Evolutionary conservation across 345 rosid genomes (phyloP), one percentile per base, ranked within the genome.

Genomic region (Pistacia atlantica): DNA sequence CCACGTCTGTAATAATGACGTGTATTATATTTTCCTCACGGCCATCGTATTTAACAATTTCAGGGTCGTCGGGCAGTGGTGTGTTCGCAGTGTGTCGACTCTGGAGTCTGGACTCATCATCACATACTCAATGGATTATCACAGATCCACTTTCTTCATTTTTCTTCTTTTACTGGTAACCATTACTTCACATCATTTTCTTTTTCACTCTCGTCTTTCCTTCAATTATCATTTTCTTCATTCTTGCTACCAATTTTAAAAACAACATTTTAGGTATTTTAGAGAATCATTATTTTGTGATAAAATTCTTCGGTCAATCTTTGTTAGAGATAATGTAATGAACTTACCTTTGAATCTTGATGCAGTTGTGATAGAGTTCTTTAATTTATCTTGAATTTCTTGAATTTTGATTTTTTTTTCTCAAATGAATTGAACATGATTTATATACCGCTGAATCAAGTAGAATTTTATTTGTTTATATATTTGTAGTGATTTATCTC

Each of bases 121-220:
- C 31, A 35, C 14, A 69, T 16, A 9, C 38, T 25, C 9, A 14
- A 73, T 73, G 76, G 55, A 73, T 12, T 48, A 51, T 61, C 59
- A 14, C 63, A 61, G 76, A 71, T 57, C 75, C 62, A 4, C 57
- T 18, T 14, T 61, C 37, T 73, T 62, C 48, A 4, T 65, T 73
- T 73, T 31, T 16, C 8, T 73, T 73, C 33, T 73, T 49, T 49
- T 73, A 17, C 6, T 62, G 60, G 76, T 73, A 73, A 62, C 67
- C 56, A 4, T 4, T 38, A 9, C 70, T 10, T 28, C 12, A 20
- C n/a, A 33, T 20, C 13, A 4, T 11, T 57, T 8, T 10, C 18
- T 11, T 6, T 57, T 57, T 17, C 31, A 45, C 1, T 48, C 14
- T 48, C 4, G 22, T 31, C 16, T 22, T 70, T n/a, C n/a, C 1